Percentiles rank a stretch among this genome's conserved stretches.
Conservation (phyloP, 345 rosid species). For the Brassica rapa region DNA sequence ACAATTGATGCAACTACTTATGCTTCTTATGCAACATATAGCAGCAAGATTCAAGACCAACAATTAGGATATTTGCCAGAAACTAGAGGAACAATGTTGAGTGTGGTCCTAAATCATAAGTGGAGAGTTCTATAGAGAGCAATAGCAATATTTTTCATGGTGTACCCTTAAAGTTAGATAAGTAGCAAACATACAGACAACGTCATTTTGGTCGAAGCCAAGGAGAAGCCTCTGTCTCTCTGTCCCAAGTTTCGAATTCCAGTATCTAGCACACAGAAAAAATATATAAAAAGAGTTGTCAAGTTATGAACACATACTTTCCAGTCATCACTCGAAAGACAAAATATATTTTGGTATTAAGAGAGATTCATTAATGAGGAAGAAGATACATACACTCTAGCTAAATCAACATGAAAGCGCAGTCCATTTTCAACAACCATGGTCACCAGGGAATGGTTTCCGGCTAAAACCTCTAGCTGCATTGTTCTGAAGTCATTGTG, state of each 20-base stretch:
- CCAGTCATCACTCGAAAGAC: not conserved
- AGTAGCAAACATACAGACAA: conserved; percentile 68
- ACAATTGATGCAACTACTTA: not conserved
- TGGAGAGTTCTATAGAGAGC: not conserved
- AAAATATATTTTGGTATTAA: not conserved
- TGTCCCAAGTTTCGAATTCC: conserved; percentile 91
- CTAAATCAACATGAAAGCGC: conserved; percentile 83
- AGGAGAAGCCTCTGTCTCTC: conserved; percentile 82
- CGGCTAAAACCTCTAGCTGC: conserved; percentile 95
- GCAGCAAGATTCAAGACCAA: not conserved
- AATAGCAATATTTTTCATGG: conserved; percentile 12
- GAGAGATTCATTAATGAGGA: not conserved
- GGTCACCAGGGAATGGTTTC: conserved; percentile 87
- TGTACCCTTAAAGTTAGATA: conserved; percentile 27
- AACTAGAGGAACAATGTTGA: not conserved
- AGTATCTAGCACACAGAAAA: conserved; percentile 60
- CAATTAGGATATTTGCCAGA: conserved; percentile 7
- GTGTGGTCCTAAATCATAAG: conserved; percentile 1
- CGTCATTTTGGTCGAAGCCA: conserved; percentile 62
- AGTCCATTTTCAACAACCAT: conserved; percentile 85
- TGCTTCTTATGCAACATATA: conserved; percentile 15
- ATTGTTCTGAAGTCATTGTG: conserved; percentile 78
- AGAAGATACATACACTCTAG: conserved; percentile 62
- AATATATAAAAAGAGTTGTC: conserved; percentile 2
- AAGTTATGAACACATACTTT: conserved; percentile 15